phyloP scores from a whole-genome alignment of 208 protist species.

The Trypanosoma melophagium region DNA sequence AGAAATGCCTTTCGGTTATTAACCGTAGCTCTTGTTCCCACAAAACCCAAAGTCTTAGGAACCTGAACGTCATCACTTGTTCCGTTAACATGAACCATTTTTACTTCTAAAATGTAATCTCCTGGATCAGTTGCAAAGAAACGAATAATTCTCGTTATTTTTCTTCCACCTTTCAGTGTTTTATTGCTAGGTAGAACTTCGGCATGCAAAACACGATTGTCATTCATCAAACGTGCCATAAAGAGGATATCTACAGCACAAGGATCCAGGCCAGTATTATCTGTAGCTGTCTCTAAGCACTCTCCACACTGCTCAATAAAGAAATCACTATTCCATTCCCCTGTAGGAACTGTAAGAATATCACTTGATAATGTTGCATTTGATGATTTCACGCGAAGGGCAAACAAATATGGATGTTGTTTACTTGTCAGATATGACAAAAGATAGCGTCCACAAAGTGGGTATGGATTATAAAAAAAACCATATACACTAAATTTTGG shows the following conservation, averaged over 20 bases:
- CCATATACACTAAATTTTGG: conserved; percentile 9
- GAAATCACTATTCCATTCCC: conserved; percentile 13
- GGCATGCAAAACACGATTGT: conserved; percentile 20
- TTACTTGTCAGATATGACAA: conserved; percentile 8
- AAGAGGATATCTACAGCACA: conserved; percentile 23
- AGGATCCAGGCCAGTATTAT: background rate
- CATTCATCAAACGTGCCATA: conserved; percentile 24
- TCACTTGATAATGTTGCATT: background rate
- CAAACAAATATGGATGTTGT: conserved; percentile 3
- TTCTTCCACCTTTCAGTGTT: background rate
- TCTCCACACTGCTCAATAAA: conserved; percentile 24
- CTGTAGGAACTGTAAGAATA: conserved; percentile 7
- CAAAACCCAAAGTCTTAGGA: conserved; percentile 19
- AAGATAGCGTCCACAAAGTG: conserved; percentile 23
- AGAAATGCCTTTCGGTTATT: conserved; percentile 12
- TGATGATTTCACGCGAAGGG: conserved; percentile 1
- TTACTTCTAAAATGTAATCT: conserved; percentile 27
- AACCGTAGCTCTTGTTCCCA: conserved; percentile 12
- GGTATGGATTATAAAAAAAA: conserved; percentile 23
- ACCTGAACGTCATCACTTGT: background rate
- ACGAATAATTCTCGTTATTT: conserved; percentile 6
- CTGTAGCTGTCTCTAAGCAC: conserved; percentile 1
- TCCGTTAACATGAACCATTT: conserved; percentile 28
- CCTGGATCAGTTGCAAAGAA: conserved; percentile 23
- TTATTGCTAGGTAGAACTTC: background rate